Evolutionary conservation across 225 moss, liverwort and hornwort species (phyloP).

Genomic region (Ulota crispa): DNA sequence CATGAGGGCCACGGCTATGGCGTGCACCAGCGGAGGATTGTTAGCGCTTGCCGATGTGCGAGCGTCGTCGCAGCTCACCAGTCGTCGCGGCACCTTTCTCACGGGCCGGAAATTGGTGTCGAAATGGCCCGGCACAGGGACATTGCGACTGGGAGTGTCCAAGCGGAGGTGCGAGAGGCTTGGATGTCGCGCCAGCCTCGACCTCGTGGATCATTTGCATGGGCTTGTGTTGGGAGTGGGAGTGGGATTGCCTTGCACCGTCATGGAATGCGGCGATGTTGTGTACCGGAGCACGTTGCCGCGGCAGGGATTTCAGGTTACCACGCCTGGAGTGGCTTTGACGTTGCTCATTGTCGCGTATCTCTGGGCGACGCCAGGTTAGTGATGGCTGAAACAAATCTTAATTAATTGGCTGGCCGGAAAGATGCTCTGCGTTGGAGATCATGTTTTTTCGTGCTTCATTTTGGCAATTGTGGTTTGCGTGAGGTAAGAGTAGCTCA

Average conservation of each 20-base stretch:
- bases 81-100: constrained; percentile 14
- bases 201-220: constrained; percentile 67
- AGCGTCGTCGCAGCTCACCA: constrained; percentile 26
- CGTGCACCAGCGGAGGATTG: constrained; percentile 58
- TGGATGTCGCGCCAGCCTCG: constrained; percentile 63
- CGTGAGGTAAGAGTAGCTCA: not conserved
- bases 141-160: constrained; percentile 7
- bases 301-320: constrained; percentile 80
- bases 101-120: constrained; percentile 39
- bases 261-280: constrained; percentile 99
- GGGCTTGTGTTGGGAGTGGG: constrained; percentile 89
- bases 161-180: constrained; percentile 18
- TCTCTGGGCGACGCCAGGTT: constrained; percentile 86
- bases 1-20: constrained; percentile 42
- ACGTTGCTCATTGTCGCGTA: constrained; percentile 71
- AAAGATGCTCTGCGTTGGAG: not conserved
- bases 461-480: not conserved
- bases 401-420: not conserved
- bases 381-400: not conserved
- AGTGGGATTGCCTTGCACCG: constrained; percentile 96
- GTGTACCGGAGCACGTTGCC: constrained; percentile 97
- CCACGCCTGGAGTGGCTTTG: constrained; percentile 75
- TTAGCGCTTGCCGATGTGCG: constrained; percentile 24
- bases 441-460: not conserved
- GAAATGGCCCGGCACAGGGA: constrained; percentile 27